Percentiles rank a stretch among this genome's conserved stretches.
phyloP scores from a whole-genome alignment of 2,329 filamentous ascomycete genomes.

The Alternaria sp. region DNA sequence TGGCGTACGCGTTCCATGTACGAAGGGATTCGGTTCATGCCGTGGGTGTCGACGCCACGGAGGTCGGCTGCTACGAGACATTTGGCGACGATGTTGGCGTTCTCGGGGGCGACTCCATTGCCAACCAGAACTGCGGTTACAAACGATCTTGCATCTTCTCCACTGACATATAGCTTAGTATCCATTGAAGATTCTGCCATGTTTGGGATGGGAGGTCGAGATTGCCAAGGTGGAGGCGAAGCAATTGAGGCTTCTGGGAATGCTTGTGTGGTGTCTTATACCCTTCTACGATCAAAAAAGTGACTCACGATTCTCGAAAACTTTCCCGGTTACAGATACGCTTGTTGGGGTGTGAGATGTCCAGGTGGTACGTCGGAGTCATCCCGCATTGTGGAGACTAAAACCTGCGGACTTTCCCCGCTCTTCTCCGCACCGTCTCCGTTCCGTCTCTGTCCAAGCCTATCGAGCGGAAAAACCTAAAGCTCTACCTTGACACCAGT shows the following conservation, averaged over 20 bases:
- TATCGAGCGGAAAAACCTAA: neutral
- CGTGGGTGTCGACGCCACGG: conserved; percentile 83
- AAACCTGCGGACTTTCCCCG: neutral
- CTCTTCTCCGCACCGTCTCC: neutral
- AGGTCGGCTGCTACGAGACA: conserved; percentile 79
- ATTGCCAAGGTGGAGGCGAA: neutral
- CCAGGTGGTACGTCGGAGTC: neutral
- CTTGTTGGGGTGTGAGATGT: neutral
- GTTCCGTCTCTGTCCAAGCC: neutral
- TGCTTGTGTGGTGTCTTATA: conserved; percentile 1
- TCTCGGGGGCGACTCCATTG: conserved; percentile 66
- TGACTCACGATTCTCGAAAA: neutral
- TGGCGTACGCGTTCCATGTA: conserved; percentile 78
- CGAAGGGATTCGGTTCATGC: conserved; percentile 78
- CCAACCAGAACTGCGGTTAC: conserved; percentile 64
- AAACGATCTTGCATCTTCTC: conserved; percentile 49
- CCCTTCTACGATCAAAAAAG: neutral
- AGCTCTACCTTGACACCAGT: neutral
- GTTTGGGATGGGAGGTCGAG: neutral
- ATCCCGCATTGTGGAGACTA: neutral
- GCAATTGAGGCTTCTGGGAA: neutral
- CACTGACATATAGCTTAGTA: conserved; percentile 20
- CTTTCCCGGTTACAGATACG: no score
- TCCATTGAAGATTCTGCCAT: neutral
- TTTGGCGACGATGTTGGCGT: conserved; percentile 69